A percentile compares a stretch with the other conserved stretches of the same genome.
Evolutionary conservation across 2,329 filamentous ascomycete genomes (phyloP).

Genomic region (Chaetomium sp.): DNA sequence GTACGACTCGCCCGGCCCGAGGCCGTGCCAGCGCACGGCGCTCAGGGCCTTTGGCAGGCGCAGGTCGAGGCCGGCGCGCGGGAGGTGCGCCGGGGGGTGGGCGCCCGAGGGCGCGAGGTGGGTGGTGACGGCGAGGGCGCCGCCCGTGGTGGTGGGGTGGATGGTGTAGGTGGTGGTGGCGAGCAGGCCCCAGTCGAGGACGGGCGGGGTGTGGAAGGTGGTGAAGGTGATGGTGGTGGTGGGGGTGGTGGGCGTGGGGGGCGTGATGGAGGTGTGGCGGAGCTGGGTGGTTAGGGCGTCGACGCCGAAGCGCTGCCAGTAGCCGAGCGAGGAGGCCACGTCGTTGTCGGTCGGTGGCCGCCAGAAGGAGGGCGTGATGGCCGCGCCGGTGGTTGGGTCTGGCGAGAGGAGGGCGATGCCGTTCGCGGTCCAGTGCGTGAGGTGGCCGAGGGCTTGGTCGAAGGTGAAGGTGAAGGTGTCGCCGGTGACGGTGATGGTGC

Average conservation of each 20-base stretch:
- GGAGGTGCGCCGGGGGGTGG: slow-evolving; percentile 54
- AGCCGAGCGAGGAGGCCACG: slow-evolving; percentile 52
- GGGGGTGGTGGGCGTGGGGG: slow-evolving; percentile 6
- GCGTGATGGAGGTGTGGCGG: slow-evolving; percentile 43
- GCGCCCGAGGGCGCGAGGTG: slow-evolving; percentile 50
- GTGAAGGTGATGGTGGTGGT: slow-evolving; percentile 46
- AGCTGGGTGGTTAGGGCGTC: slow-evolving; percentile 51
- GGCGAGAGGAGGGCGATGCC: slow-evolving; percentile 42
- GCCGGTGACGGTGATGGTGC: slow-evolving; percentile 37
- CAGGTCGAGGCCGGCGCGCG: slow-evolving; percentile 63
- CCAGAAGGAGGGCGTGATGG: slow-evolving; percentile 57
- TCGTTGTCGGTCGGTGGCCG: slow-evolving; percentile 69
- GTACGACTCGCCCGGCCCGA: slow-evolving; percentile 66
- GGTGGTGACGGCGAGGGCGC: slow-evolving; percentile 50
- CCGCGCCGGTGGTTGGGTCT: slow-evolving; percentile 42
- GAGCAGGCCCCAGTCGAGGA: slow-evolving; percentile 62
- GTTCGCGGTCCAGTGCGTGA: slow-evolving; percentile 47
- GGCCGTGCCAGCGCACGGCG: slow-evolving; percentile 60
- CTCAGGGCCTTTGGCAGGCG: slow-evolving; percentile 51
- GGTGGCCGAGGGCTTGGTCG: slow-evolving; percentile 48
- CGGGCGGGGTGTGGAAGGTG: slow-evolving; percentile 58
- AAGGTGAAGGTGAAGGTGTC: slow-evolving; percentile 47
- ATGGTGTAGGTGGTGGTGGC: slow-evolving; percentile 57
- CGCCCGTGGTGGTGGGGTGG: slow-evolving; percentile 43
- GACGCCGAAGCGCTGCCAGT: slow-evolving; percentile 59